These are phyloP conservation scores for Hypoxylon cercidicola DNA, from an alignment of 495 filamentous ascomycete species.

Conservation along the genomic window DNA sequence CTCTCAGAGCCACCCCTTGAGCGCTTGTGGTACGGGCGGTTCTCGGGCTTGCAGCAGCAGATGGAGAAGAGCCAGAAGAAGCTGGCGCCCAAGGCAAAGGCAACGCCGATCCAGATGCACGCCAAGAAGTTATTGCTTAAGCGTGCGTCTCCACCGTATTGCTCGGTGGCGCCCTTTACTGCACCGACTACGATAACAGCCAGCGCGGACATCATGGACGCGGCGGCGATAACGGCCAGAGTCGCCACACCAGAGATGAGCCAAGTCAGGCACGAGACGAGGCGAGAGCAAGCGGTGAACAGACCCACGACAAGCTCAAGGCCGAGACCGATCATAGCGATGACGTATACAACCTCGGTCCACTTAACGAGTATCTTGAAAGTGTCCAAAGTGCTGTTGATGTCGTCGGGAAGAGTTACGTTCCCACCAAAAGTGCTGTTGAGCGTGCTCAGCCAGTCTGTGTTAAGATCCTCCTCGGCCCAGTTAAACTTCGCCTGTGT, in stretches of 20 bases:
- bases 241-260: constrained; percentile 62
- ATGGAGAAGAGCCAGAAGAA: constrained; percentile 91
- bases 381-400: constrained; percentile 72
- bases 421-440: constrained; percentile 49
- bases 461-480: constrained; percentile 70
- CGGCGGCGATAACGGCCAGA: constrained; percentile 69
- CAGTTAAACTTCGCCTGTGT: constrained; percentile 78
- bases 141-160: constrained; percentile 71
- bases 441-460: constrained; percentile 59
- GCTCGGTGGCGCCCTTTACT: constrained; percentile 69
- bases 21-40: constrained; percentile 39
- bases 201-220: constrained; percentile 68
- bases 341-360: constrained; percentile 81
- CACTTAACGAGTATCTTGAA: constrained; percentile 80
- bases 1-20: constrained; percentile 31
- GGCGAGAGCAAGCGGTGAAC: constrained; percentile 67
- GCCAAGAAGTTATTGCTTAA: constrained; percentile 76
- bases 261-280: constrained; percentile 61
- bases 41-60: constrained; percentile 81
- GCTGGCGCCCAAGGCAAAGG: constrained; percentile 74
- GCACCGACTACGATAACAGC: constrained; percentile 72
- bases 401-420: constrained; percentile 67
- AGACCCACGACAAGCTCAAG: constrained; percentile 83
- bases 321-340: constrained; percentile 74
- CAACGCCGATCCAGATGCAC: constrained; percentile 80